Base-by-base conservation (phyloP, 176 grass and related monocot genomes). In the Aechmea fasciata region DNA sequence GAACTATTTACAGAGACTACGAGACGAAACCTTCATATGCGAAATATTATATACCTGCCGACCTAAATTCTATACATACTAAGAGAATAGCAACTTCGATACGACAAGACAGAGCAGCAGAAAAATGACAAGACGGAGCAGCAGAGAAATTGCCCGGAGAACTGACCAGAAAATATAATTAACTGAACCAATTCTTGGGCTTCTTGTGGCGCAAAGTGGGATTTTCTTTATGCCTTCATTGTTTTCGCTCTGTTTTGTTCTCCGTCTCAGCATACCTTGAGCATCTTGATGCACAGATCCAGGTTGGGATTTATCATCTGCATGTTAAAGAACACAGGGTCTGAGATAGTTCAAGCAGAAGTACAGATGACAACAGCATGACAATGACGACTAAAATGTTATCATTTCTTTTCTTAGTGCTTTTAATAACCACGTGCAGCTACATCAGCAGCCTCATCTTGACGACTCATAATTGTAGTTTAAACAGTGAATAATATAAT, bases 91-190 rank as follows among this genome's bases (percentile, higher is more conserved):
- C 78, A 61, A 84, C 33, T 75, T 76, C 69, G 75, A 85, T 1
- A 80, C 50, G 49, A 75, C 81, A 63, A 85, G 50, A 65, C 48
- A 79, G 52, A 89, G 26, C 51, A 79, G 52, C 25, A 26, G 25
- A 26, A 26, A 89, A 19, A 80, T 54, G 49, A 75, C 81, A 63
- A 85, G 54, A 65, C 51, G 77, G 52, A 89, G 47, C 13, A 89
- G 52, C 25, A 89, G 47, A 14, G 91, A 11, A 23, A 87, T 70
- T 19, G 77, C 85, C 14, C 49, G 59, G 25, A 87, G 71, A 85
- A 80, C 61, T 55, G 77, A 67, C 81, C 75, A 91, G 52, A 87
- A 10, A 0, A 74, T 47, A 82, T 79, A 74, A 1, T 57, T 29
- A 70, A 73, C 47, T 10, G 73, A 73, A 66, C 18, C 47, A 11